Percentiles rank a stretch among this genome's conserved stretches.
Conservation (phyloP, 139 green algal genomes). For the Desmodesmus armatus region DNA sequence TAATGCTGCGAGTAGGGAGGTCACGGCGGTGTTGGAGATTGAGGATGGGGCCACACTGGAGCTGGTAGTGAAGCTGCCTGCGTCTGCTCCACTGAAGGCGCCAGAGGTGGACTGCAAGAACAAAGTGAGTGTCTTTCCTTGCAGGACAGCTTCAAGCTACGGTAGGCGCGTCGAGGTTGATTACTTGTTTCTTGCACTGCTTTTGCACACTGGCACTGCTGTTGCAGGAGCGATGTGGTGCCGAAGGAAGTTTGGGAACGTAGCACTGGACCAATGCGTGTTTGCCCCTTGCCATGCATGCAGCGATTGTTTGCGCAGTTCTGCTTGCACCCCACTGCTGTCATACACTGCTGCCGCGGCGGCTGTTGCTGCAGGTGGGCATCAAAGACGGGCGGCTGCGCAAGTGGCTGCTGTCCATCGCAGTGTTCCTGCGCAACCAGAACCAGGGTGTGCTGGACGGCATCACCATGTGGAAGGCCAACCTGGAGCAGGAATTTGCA, state of each 20-base stretch:
- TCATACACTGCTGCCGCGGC: background rate
- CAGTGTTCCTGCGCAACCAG: slow-evolving; percentile 86
- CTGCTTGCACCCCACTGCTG: background rate
- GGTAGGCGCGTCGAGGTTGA: background rate
- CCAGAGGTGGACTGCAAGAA: slow-evolving; percentile 79
- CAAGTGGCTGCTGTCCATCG: slow-evolving; percentile 96
- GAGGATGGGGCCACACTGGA: slow-evolving; percentile 91
- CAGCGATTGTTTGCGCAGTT: too few species aligned
- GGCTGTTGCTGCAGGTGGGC: slow-evolving; percentile 62
- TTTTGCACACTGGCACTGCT: background rate
- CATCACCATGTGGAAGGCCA: slow-evolving; percentile 87
- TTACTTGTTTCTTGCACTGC: background rate
- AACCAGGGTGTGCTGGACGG: slow-evolving; percentile 86
- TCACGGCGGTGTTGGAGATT: slow-evolving; percentile 77
- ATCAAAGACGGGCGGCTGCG: slow-evolving; percentile 85
- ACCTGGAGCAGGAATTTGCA: slow-evolving; percentile 74
- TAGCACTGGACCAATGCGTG: too few species aligned
- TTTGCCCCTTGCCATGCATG: too few species aligned
- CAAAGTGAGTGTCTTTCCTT: slow-evolving; percentile 53
- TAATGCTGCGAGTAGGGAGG: slow-evolving; percentile 69
- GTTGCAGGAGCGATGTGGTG: background rate
- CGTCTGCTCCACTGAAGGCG: slow-evolving; percentile 79
- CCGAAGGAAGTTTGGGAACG: too few species aligned
- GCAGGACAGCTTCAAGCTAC: background rate
- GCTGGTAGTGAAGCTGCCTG: slow-evolving; percentile 86